Evolutionary conservation across 345 rosid genomes (phyloP).

Genomic region (Nephelium lappaceum): DNA sequence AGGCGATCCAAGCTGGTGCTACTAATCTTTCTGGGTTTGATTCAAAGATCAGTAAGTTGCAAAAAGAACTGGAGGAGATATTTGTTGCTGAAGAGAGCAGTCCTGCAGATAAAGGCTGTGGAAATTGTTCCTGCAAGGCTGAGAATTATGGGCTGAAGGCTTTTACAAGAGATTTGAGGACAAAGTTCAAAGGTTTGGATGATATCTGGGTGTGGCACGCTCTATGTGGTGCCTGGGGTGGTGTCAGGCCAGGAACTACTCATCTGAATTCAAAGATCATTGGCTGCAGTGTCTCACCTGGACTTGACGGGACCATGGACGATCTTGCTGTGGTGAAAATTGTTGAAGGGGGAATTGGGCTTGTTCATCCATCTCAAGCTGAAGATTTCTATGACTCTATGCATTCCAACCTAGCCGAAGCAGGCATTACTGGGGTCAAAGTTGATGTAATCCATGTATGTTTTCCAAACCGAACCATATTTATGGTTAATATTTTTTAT

Average conservation of each 20-base stretch:
- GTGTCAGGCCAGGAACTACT: slow-evolving; percentile 66
- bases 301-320: slow-evolving; percentile 62
- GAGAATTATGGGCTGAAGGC: slow-evolving; percentile 54
- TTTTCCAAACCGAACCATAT: background rate
- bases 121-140: slow-evolving; percentile 28
- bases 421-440: slow-evolving; percentile 78
- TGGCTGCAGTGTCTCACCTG: slow-evolving; percentile 50
- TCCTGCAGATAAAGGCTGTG: slow-evolving; percentile 6
- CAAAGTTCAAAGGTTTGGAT: slow-evolving; percentile 60
- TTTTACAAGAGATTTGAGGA: slow-evolving; percentile 66
- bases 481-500: background rate
- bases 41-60: slow-evolving; percentile 41
- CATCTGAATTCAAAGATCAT: slow-evolving; percentile 51
- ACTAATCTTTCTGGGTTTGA: slow-evolving; percentile 37
- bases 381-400: slow-evolving; percentile 68
- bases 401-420: slow-evolving; percentile 77
- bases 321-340: slow-evolving; percentile 84
- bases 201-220: slow-evolving; percentile 88
- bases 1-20: slow-evolving; percentile 43
- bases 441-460: slow-evolving; percentile 88
- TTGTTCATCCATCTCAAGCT: slow-evolving; percentile 71
- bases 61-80: slow-evolving; percentile 52
- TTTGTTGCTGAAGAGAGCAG: slow-evolving; percentile 37
- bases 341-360: slow-evolving; percentile 75
- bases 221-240: slow-evolving; percentile 91